Evolutionary conservation across 1,284 basidiomycete species (phyloP).

Genomic region (Sparassis latifolia): DNA sequence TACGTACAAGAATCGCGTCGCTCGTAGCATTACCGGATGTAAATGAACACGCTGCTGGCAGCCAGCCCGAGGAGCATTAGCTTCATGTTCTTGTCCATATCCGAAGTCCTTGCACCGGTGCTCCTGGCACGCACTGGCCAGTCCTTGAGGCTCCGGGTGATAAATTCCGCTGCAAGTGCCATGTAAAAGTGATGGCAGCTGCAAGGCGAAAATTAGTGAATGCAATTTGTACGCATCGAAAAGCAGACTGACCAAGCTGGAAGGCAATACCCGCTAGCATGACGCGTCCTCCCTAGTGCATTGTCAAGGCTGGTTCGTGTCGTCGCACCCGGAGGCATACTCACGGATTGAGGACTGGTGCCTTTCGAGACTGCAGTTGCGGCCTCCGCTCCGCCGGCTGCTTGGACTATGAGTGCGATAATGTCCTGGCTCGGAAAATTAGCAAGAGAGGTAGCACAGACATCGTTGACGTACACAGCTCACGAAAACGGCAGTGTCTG

Average conservation of each 20-base stretch:
- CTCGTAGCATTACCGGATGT: constrained; percentile 30
- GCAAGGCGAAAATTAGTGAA: not conserved
- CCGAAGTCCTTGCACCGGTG: constrained; percentile 4
- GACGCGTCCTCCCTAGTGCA: constrained; percentile 36
- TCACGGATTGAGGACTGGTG: constrained; percentile 19
- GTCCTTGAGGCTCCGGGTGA: constrained; percentile 33
- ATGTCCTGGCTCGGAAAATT: constrained; percentile 33
- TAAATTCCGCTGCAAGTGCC: constrained; percentile 38
- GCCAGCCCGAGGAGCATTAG: constrained; percentile 30
- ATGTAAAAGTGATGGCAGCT: constrained; percentile 41
- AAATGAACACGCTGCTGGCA: constrained; percentile 33
- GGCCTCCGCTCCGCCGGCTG: constrained; percentile 46
- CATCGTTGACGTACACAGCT: constrained; percentile 29
- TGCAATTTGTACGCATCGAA: not conserved
- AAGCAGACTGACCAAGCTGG: constrained; percentile 37
- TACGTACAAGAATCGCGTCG: not conserved
- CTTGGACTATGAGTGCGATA: constrained; percentile 47
- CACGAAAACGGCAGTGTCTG: constrained; percentile 46
- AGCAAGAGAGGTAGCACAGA: not conserved
- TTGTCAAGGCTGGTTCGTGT: not conserved
- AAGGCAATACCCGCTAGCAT: constrained; percentile 54
- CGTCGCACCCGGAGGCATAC: constrained; percentile 2
- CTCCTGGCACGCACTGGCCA: constrained; percentile 27
- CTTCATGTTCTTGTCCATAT: constrained; percentile 24
- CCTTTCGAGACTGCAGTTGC: constrained; percentile 27